Evolutionary conservation across 2,329 filamentous ascomycete genomes (phyloP).

Genomic region (Byssothecium circinans): DNA sequence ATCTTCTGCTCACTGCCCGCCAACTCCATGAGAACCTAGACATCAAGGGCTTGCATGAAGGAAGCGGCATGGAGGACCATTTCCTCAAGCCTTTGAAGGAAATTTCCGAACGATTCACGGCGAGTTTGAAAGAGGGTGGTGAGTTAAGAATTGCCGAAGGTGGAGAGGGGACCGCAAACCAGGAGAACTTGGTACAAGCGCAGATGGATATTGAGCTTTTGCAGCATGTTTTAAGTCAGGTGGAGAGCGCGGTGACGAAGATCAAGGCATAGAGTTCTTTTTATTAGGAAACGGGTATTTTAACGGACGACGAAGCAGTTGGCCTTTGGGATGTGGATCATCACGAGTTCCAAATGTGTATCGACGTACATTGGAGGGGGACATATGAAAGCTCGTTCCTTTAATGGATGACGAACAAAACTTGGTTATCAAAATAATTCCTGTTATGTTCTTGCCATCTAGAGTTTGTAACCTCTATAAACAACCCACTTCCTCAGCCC

Average conservation of each 20-base stretch:
- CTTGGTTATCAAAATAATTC: no score
- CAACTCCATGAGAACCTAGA: constrained; percentile 52
- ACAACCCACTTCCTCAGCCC: no score
- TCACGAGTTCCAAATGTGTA: no score
- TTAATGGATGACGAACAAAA: no score
- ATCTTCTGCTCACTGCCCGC: constrained; percentile 55
- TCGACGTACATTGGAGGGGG: no score
- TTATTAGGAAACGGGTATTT: no score
- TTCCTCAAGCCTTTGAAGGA: constrained; percentile 49
- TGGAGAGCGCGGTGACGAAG: constrained; percentile 13
- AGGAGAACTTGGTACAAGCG: constrained; percentile 38
- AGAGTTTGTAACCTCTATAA: no score
- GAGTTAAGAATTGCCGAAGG: constrained; percentile 42
- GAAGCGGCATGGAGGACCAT: constrained; percentile 44
- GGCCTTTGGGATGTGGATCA: no score
- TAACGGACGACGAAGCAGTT: no score
- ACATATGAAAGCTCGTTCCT: no score
- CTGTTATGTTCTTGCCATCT: no score
- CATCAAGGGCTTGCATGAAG: constrained; percentile 48
- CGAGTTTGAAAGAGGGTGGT: constrained; percentile 37
- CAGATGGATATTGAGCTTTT: constrained; percentile 37
- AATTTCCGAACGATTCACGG: constrained; percentile 39
- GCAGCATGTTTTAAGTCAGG: constrained; percentile 37
- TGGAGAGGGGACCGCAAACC: constrained; percentile 19
- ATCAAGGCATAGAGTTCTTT: no score